Evolutionary conservation across 2,329 filamentous ascomycete genomes (phyloP).

Genomic region (Fusarium virguliforme): DNA sequence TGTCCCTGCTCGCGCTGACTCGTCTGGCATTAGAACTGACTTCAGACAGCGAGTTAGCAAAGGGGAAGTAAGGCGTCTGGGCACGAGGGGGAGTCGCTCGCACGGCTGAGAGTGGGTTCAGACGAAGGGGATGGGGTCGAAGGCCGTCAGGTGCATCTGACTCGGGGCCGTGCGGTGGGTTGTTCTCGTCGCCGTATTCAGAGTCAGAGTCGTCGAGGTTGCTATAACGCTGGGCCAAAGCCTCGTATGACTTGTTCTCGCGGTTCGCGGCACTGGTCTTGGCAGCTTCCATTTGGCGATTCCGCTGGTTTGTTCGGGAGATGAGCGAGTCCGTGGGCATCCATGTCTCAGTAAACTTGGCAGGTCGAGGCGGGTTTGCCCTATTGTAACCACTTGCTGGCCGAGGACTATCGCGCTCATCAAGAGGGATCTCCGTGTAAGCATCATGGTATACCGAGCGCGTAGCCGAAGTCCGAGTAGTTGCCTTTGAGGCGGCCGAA

Average conservation of each 20-base stretch:
- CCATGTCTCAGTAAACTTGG: slow-evolving; percentile 71
- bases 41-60: slow-evolving; percentile 60
- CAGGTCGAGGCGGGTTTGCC: slow-evolving; percentile 56
- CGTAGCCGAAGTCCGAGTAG: slow-evolving; percentile 65
- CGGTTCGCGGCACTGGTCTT: slow-evolving; percentile 55
- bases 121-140: slow-evolving; percentile 69
- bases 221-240: slow-evolving; percentile 64
- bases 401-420: slow-evolving; percentile 56
- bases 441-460: slow-evolving; percentile 59
- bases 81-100: slow-evolving; percentile 36
- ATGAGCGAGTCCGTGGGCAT: slow-evolving; percentile 69
- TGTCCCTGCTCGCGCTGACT: slow-evolving; percentile 63
- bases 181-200: slow-evolving; percentile 59
- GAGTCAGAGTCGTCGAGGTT: slow-evolving; percentile 61
- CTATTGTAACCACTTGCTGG: slow-evolving; percentile 45
- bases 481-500: slow-evolving; percentile 61
- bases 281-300: slow-evolving; percentile 60
- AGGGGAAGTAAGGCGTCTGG: slow-evolving; percentile 45
- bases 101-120: slow-evolving; percentile 61
- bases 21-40: slow-evolving; percentile 63
- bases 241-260: slow-evolving; percentile 62
- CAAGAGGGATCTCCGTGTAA: slow-evolving; percentile 67
- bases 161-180: slow-evolving; percentile 50
- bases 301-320: slow-evolving; percentile 69
- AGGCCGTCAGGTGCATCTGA: slow-evolving; percentile 47